Conservation (phyloP, 805 yeast genomes). For the Tetrapisispora taiwanensis region DNA sequence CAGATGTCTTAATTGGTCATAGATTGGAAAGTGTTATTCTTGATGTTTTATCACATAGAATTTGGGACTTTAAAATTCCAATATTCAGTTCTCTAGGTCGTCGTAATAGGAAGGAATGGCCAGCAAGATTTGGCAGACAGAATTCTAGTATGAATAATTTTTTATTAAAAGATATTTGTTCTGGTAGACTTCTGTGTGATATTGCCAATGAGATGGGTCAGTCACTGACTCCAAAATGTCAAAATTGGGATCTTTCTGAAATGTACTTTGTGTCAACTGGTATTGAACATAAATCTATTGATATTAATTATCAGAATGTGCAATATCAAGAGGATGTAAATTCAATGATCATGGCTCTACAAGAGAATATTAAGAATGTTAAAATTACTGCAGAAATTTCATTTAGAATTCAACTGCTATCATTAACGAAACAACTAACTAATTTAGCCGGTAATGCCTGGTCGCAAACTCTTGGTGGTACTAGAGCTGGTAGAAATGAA, state of each 20-base stretch:
- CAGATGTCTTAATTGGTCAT: conserved; percentile 87
- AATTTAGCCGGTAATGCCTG: conserved; percentile 95
- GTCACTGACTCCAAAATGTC: conserved; percentile 83
- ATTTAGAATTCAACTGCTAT: conserved; percentile 71
- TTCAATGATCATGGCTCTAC: conserved; percentile 57
- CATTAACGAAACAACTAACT: conserved; percentile 84
- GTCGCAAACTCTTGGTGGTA: conserved; percentile 90
- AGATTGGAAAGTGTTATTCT: conserved; percentile 67
- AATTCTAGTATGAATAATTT: conserved; percentile 42
- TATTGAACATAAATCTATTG: conserved; percentile 50
- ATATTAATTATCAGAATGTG: conserved; percentile 61
- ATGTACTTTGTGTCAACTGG: conserved; percentile 78
- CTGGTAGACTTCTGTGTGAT: conserved; percentile 87
- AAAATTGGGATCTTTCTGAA: conserved; percentile 87
- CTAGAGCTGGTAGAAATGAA: conserved; percentile 93
- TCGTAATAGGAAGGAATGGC: conserved; percentile 66
- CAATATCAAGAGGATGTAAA: conserved; percentile 57
- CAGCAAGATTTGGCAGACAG: conserved; percentile 54
- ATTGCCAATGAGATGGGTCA: conserved; percentile 92
- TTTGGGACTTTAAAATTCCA: conserved; percentile 61
- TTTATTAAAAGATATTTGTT: conserved; percentile 56
- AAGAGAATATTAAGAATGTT: conserved; percentile 58
- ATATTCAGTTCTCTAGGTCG: conserved; percentile 83
- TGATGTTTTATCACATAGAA: conserved; percentile 71
- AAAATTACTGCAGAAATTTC: conserved; percentile 68